Evolutionary conservation across 73 alveolate species (phyloP), one percentile per base, ranked within the genome.

Genomic region (Urostyla sp.): DNA sequence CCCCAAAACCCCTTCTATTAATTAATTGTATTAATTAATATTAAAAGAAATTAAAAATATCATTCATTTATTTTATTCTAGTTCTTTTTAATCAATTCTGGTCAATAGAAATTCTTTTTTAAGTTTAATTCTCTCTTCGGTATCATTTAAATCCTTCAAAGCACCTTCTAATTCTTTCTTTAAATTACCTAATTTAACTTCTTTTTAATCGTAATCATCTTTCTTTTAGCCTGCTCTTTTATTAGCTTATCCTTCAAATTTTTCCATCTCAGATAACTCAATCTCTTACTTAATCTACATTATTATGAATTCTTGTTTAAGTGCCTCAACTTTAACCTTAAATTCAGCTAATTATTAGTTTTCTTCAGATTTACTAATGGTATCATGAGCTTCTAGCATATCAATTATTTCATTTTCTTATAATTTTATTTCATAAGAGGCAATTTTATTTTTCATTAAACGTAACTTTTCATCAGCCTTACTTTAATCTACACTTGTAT

Each of bases 381-480:
- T 43, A 21, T 36, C 48, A 43, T 63, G 60, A 7, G 37, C 44
- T 34, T 63, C 79, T 3, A 63, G 20, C 44, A 63, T 60, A 38
- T 63, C 30, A 44, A 63, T 30, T 11, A 63, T 38, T 1, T 63
- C 58, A 38, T 40, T 34, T 43, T 63, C 79, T 43, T 30, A 43
- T 3, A 63, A 46, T 34, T 63, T 63, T 3, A 63, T 63, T 32
- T 63, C 79, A 63, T 63, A 63, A 23, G 37, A 38, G 18, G 37
- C 79, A 4, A 63, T 63, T 24, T 63, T 63, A 31, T 63, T 36
- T 23, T 63, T 63, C 79, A 63, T 63, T 6, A 63, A 28, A 5
- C 60, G 27, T 5, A 63, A 21, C 43, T 63, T 63, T 23, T 63
- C 79, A 27, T 63, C 79, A 20, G 79, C 79, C 36, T 63, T 63